These are phyloP conservation scores for Pseudotsuga menziesii DNA, from an alignment of 75 land plant genomes.

Conservation along the genomic window DNA sequence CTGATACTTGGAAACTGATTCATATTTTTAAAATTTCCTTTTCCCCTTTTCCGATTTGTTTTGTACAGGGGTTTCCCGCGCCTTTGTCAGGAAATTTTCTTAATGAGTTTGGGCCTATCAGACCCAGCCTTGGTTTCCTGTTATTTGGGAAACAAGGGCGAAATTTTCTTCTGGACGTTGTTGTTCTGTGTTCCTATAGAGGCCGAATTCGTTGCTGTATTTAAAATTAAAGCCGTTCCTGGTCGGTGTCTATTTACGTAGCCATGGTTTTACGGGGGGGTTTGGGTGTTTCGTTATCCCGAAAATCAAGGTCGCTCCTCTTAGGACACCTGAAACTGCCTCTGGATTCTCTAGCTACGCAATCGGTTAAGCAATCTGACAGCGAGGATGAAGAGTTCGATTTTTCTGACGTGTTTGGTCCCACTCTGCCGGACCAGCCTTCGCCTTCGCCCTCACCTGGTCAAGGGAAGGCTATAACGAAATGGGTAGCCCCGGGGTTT, in stretches of 20 bases:
- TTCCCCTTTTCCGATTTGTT: no score
- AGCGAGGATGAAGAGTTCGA: slow-evolving; percentile 50
- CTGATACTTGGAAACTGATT: no score
- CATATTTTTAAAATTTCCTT: no score
- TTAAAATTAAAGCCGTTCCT: neutral
- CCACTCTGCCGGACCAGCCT: slow-evolving; percentile 18
- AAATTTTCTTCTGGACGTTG: neutral
- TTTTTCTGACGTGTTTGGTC: slow-evolving; percentile 79
- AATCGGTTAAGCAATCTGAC: neutral
- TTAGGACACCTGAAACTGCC: slow-evolving; percentile 9
- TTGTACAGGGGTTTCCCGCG: neutral
- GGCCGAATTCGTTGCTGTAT: neutral
- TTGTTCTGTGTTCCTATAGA: neutral
- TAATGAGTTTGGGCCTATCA: neutral
- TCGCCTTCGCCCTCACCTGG: slow-evolving; percentile 7
- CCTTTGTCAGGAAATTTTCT: neutral
- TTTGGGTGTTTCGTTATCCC: neutral
- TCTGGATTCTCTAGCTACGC: neutral
- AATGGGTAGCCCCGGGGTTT: slow-evolving; percentile 15
- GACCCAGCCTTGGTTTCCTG: slow-evolving; percentile 50
- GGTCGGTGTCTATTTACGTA: neutral
- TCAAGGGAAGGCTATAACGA: slow-evolving; percentile 5
- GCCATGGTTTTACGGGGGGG: slow-evolving; percentile 8
- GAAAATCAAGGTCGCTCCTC: slow-evolving; percentile 4
- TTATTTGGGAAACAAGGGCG: slow-evolving; percentile 42